Evolutionary conservation across 2,329 filamentous ascomycete genomes (phyloP), one percentile per base, ranked within the genome.

Genomic region (Fusarium pseudocircinatum): DNA sequence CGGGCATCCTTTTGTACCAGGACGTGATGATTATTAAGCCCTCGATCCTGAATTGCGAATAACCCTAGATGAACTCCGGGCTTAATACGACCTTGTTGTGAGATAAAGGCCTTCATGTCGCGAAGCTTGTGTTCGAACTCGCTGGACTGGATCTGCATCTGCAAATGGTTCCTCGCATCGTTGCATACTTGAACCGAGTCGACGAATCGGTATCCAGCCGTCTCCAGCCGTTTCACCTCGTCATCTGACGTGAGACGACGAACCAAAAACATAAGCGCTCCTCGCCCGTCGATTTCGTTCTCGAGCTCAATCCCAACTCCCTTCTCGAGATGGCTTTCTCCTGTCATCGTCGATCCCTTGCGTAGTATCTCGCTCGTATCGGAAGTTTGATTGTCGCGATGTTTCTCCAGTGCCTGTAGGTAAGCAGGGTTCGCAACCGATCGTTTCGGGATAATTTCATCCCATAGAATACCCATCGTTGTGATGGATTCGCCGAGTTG

Each of bases 231-330:
- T 46, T 89, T 86, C 0, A 88, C 86, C 34, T 95, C 92, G 0
- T 87, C 83, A 28, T 85, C 84, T 32, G 82, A 84, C 37, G 86
- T 84, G 2, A 93, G 85, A 39, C 87, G 87, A 11, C 91, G 92
- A 5, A 95, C 92, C 13, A 97, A 86, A 75, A 97, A 95, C 80
- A 97, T 89, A 47, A 97, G 86, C 52, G 95, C 93, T 1, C 95
- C 94, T 67, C 90, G 90, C 6, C 92, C 92, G 30, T 90, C 87
- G 24, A 82, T 78, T 10, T 81, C 76, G 15, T 76, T 70, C 30
- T 73, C 75, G 10, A 74, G 59, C n/a, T 73, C 75, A 8, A 74
- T 58, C 18, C 64, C 60, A 22, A 81, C 59, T 0, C 81, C 84
- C 60, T 85, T 86, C 72, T 87, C 85, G 8, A 84, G 62, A 28